Percentiles rank a stretch among this genome's conserved stretches.
Evolutionary conservation across 2,329 filamentous ascomycete species (phyloP).

Genomic region (Calonectria montana): DNA sequence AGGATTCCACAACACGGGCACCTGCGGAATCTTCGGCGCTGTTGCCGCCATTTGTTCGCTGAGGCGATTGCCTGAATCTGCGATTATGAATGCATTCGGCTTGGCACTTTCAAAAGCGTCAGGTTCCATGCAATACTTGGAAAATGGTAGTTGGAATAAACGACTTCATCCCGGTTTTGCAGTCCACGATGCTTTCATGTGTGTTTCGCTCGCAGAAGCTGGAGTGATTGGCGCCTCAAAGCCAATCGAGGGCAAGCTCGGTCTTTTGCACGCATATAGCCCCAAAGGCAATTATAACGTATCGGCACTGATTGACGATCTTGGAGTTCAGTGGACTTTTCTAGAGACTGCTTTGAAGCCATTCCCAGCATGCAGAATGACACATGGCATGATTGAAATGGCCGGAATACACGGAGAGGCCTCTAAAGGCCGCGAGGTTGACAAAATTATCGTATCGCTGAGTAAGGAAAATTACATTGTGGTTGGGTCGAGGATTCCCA

Average conservation of each 20-base stretch:
- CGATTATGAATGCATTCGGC: slow-evolving; percentile 9
- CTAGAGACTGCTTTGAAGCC: slow-evolving; percentile 15
- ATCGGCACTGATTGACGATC: neutral
- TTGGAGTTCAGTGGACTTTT: slow-evolving; percentile 10
- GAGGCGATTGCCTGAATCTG: neutral
- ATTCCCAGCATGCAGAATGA: slow-evolving; percentile 17
- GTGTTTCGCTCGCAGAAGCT: slow-evolving; percentile 12
- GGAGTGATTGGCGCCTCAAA: slow-evolving; percentile 8
- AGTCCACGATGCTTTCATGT: slow-evolving; percentile 11
- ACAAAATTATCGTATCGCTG: slow-evolving; percentile 1
- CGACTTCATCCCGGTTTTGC: slow-evolving; percentile 11
- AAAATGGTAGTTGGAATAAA: slow-evolving; percentile 25
- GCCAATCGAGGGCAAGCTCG: slow-evolving; percentile 16
- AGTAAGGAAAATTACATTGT: slow-evolving; percentile 1
- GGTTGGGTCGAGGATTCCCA: neutral
- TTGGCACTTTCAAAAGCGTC: slow-evolving; percentile 14
- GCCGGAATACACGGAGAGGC: neutral
- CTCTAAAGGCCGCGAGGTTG: neutral
- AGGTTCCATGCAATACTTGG: slow-evolving; percentile 19
- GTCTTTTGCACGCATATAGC: slow-evolving; percentile 8
- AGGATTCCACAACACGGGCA: slow-evolving; percentile 17
- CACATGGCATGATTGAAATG: slow-evolving; percentile 13
- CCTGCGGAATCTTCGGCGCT: slow-evolving; percentile 18
- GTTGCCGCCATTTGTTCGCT: slow-evolving; percentile 2
- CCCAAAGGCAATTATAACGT: neutral